Base-by-base conservation (phyloP, 2,329 filamentous ascomycete genomes). In the Aspergillus sp. region DNA sequence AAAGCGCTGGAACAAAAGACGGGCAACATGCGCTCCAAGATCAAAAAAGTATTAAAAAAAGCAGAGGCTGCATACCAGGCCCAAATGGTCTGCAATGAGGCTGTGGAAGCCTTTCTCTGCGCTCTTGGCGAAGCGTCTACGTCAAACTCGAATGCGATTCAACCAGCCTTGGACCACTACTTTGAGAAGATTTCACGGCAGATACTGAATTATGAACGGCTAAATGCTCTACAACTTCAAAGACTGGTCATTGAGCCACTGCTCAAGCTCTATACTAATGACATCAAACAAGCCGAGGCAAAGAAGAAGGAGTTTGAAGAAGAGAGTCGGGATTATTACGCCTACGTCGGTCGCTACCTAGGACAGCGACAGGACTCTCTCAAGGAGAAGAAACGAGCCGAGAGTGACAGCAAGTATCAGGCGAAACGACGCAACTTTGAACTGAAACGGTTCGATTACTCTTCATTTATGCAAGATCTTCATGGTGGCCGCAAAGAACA, bases 291-390 rank as follows among this genome's bases (percentile, higher is more conserved):
- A 76, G 96, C 94, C 28, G 95, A 99, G 73, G 85, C 91, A 46
- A 99, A 99, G 81, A 96, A 95, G 79, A 92, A 95, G 67, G 95
- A 98, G 69, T 99, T 99, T 70, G 95, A 99, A 66, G 95, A 99
- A 72, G 95, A 99, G 76, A 98, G 94, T 81, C 95, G 96, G 76
- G 95, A 99, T 75, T 99, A 97, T 79, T 99, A 99, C 78, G 89
- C 91, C 65, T 99, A 97, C 74, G 91, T 98, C 54, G 91, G 93
- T 65, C 89, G 93, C 51, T 99, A 99, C 78, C 86, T 99, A n/a
- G 95, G 95, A 34, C 94, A 98, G 76, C 87, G 94, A 48, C 93
- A 96, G 74, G 95, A 99, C 77, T 96, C 94, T 7, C 83, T 97
- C 71, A 99, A 98, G 79, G 91, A 96, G 76, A 99, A 99, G 84